Percentiles rank a stretch among this genome's conserved stretches.
Conservation (phyloP, 164 flowering plant species). For the Vitis rupestris region DNA sequence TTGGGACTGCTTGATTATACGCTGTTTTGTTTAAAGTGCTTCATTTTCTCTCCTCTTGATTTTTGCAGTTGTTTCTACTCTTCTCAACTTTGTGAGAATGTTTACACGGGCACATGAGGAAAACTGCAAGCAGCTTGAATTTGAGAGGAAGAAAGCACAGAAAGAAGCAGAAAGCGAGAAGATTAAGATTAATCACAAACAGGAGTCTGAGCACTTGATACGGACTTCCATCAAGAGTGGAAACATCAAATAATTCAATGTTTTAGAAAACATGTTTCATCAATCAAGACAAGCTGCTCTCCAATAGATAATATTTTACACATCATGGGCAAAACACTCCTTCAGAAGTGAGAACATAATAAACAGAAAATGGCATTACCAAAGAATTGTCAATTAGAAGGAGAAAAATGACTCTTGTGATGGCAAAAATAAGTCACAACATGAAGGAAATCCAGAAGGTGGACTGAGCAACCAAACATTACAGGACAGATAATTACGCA, state of each 20-base stretch:
- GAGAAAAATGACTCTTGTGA: neutral
- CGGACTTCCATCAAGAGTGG: conserved; percentile 19
- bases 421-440: neutral
- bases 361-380: neutral
- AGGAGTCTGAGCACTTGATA: conserved; percentile 17
- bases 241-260: conserved; percentile 9
- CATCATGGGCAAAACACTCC: neutral
- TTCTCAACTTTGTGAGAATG: conserved; percentile 59
- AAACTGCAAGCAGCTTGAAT: conserved; percentile 57
- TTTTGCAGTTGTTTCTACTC: conserved; percentile 55
- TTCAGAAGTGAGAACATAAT: neutral
- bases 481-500: neutral
- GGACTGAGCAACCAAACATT: neutral
- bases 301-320: neutral
- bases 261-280: neutral
- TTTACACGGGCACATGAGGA: conserved; percentile 56
- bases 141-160: conserved; percentile 57
- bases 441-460: neutral
- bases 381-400: neutral
- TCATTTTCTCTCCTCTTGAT: neutral
- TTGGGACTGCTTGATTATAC: too few species aligned
- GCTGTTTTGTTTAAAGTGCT: too few species aligned
- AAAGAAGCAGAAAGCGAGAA: conserved; percentile 51
- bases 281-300: neutral
- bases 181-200: conserved; percentile 23